These are phyloP conservation scores for Tolypocladium ophioglossoides DNA, from an alignment of 2,329 filamentous ascomycete genomes.

Conservation along the genomic window DNA sequence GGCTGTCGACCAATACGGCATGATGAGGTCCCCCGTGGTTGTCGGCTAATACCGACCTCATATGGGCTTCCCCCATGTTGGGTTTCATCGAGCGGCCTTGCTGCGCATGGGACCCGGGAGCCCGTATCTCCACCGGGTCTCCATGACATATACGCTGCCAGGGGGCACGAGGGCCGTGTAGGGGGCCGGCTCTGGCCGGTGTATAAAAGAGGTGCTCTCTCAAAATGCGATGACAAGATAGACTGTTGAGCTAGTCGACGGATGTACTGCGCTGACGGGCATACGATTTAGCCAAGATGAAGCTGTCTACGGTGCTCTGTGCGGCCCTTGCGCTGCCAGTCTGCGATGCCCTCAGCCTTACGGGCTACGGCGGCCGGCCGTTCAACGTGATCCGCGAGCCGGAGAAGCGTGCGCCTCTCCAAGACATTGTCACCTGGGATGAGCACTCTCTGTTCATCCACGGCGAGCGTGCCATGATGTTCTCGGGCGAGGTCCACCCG, in stretches of 20 bases:
- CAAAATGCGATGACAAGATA: neutral
- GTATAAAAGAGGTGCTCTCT: neutral
- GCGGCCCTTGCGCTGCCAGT: slow-evolving; percentile 6
- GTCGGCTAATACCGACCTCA: neutral
- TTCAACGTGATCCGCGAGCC: slow-evolving; percentile 11
- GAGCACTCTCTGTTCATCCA: slow-evolving; percentile 59
- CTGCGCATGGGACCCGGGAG: neutral
- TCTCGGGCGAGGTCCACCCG: slow-evolving; percentile 65
- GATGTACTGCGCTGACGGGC: neutral
- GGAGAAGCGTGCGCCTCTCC: slow-evolving; percentile 15
- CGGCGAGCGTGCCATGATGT: slow-evolving; percentile 61
- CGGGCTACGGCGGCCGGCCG: slow-evolving; percentile 8
- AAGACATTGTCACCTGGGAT: slow-evolving; percentile 54
- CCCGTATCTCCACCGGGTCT: neutral
- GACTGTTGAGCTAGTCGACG: neutral
- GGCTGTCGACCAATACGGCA: neutral
- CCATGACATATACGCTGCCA: neutral
- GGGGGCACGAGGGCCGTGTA: neutral
- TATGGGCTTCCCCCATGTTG: too few species aligned
- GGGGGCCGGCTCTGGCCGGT: too few species aligned
- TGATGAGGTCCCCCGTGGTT: neutral
- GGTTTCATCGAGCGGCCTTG: neutral
- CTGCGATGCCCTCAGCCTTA: slow-evolving; percentile 7
- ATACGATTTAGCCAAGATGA: slow-evolving; percentile 10
- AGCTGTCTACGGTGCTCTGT: slow-evolving; percentile 6